These are phyloP conservation scores for Kluyveromyces aestuarii DNA, from an alignment of 805 yeast genomes.

Conservation along the genomic window DNA sequence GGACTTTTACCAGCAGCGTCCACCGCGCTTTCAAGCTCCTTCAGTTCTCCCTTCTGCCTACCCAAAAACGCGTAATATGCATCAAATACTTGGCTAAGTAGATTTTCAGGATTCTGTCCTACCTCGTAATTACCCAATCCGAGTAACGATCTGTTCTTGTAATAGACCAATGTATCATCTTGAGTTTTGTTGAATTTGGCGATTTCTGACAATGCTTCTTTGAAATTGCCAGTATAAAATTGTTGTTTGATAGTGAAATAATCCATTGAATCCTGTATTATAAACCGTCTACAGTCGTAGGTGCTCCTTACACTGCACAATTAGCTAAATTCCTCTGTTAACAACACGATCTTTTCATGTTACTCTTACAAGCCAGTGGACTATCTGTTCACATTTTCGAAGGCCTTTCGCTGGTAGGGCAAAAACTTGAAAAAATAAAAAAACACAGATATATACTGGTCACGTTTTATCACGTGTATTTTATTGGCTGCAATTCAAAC, in stretches of 20 bases:
- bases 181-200: constrained; percentile 33
- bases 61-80: constrained; percentile 20
- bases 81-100: constrained; percentile 25
- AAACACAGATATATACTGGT: too few relatives aligned
- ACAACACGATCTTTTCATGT: too few relatives aligned
- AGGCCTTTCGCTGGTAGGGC: too few relatives aligned
- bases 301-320: not conserved
- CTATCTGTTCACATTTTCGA: too few relatives aligned
- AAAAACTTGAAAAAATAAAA: too few relatives aligned
- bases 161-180: constrained; percentile 22
- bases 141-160: constrained; percentile 28
- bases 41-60: constrained; percentile 8
- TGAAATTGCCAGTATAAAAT: constrained; percentile 52
- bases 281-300: not conserved
- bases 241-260: constrained; percentile 47
- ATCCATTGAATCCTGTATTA: constrained; percentile 25
- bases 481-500: too few relatives aligned
- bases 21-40: constrained; percentile 10
- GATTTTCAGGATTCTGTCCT: constrained; percentile 10
- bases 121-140: constrained; percentile 21
- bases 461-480: too few relatives aligned
- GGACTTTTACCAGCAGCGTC: constrained; percentile 10
- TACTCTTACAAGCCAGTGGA: too few relatives aligned
- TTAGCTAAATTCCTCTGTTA: too few relatives aligned
- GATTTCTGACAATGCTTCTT: constrained; percentile 33